phyloP scores from a whole-genome alignment of 306 rosid genomes.

The Vachellia collinsii region DNA sequence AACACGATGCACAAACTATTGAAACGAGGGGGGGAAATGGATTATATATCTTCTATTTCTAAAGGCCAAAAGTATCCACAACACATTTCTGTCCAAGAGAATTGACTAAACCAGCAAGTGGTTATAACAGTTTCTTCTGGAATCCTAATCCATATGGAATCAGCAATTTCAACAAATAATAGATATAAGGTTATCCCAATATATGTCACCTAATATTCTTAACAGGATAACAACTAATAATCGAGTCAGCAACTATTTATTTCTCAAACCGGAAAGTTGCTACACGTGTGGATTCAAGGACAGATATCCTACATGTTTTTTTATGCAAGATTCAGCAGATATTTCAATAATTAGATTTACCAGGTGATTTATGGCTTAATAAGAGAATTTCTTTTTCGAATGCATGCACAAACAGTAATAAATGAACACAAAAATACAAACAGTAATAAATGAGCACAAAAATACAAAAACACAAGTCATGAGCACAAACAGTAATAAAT shows the following conservation, averaged over 20 bases:
- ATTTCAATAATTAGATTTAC: background rate
- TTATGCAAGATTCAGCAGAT: background rate
- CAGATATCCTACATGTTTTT: background rate
- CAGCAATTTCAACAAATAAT: background rate
- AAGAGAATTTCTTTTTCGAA: background rate
- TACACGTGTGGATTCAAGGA: background rate
- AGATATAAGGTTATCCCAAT: background rate
- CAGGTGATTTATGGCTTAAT: background rate
- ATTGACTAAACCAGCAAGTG: background rate
- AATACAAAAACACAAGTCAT: background rate
- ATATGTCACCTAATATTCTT: background rate
- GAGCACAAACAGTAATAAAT: background rate
- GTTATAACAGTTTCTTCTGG: background rate
- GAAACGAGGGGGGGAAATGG: background rate
- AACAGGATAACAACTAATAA: background rate
- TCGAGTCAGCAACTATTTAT: background rate
- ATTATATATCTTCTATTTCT: background rate
- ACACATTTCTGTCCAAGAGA: background rate
- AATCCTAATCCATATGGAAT: background rate
- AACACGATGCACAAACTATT: background rate
- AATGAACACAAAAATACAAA: background rate
- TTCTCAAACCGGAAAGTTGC: background rate
- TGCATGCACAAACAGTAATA: background rate
- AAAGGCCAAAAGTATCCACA: background rate
- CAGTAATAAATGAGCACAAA: background rate